Conservation (phyloP, 306 rosid genomes). For the Purshia tridentata region DNA sequence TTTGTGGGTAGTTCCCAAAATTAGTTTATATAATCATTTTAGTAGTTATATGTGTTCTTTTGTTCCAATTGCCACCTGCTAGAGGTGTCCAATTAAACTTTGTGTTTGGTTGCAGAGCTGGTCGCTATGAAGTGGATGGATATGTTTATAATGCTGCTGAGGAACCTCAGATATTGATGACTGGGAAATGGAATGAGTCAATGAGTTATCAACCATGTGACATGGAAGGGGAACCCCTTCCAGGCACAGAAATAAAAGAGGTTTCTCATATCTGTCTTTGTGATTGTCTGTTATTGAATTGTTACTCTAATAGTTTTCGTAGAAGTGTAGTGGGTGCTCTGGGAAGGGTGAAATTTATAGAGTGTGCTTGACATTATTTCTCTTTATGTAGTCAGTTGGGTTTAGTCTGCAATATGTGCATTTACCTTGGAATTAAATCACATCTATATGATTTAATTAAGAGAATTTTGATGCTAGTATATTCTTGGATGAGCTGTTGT, state of each 20-base stretch:
- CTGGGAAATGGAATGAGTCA: conserved; percentile 93
- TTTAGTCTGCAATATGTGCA: background rate
- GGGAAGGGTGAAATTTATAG: background rate
- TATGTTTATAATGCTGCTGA: conserved; percentile 82
- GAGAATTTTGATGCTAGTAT: background rate
- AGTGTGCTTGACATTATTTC: background rate
- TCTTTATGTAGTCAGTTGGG: background rate
- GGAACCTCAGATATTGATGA: conserved; percentile 87
- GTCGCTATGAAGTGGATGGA: conserved; percentile 97
- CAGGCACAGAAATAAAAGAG: conserved; percentile 81
- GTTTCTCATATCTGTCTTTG: conserved; percentile 31
- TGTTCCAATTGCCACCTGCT: background rate
- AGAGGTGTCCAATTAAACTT: background rate
- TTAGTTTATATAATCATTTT: background rate
- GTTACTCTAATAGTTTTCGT: background rate
- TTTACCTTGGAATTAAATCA: conserved; percentile 2
- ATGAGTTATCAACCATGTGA: conserved; percentile 86
- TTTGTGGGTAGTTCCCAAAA: background rate
- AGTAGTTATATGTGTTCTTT: background rate
- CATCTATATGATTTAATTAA: background rate
- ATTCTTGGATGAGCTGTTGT: background rate
- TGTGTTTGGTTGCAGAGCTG: conserved; percentile 52
- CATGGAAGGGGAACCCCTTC: conserved; percentile 86
- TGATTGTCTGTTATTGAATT: background rate
- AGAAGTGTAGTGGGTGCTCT: background rate